Evolutionary conservation across 805 yeast genomes (phyloP).

Genomic region (Myxozyma sirexii): DNA sequence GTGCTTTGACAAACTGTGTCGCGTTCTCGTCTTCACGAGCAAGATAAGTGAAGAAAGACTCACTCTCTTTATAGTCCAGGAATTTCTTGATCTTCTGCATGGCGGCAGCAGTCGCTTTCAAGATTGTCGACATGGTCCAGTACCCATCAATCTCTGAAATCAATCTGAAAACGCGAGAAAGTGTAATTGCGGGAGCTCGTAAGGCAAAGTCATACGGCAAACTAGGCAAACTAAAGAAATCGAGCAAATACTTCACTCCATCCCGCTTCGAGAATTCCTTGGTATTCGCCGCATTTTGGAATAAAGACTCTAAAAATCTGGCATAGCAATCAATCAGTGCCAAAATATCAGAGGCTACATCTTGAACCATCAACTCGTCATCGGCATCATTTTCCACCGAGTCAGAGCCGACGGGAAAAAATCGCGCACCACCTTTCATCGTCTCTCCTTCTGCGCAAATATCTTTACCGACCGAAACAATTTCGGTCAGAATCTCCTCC

Average conservation of each 20-base stretch:
- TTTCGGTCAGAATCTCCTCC: constrained; percentile 55
- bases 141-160: constrained; percentile 16
- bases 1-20: constrained; percentile 9
- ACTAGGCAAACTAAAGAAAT: constrained; percentile 34
- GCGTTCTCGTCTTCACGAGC: constrained; percentile 12
- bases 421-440: constrained; percentile 29
- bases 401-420: constrained; percentile 30
- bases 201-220: constrained; percentile 42
- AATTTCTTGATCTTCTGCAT: constrained; percentile 13
- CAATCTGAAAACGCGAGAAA: constrained; percentile 23
- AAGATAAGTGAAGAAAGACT: constrained; percentile 18
- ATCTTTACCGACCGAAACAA: constrained; percentile 16
- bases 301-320: constrained; percentile 39
- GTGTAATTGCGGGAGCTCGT: constrained; percentile 33
- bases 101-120: constrained; percentile 14
- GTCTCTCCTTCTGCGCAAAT: constrained; percentile 14
- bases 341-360: constrained; percentile 27
- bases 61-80: constrained; percentile 16
- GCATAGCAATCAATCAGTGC: constrained; percentile 29
- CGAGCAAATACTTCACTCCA: constrained; percentile 36
- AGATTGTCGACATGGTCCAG: constrained; percentile 11
- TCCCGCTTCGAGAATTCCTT: constrained; percentile 38
- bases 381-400: constrained; percentile 30
- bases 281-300: constrained; percentile 39
- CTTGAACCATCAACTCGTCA: constrained; percentile 24